Evolutionary conservation across 495 filamentous ascomycete genomes (phyloP).

Genomic region (Penicillium odoratum): DNA sequence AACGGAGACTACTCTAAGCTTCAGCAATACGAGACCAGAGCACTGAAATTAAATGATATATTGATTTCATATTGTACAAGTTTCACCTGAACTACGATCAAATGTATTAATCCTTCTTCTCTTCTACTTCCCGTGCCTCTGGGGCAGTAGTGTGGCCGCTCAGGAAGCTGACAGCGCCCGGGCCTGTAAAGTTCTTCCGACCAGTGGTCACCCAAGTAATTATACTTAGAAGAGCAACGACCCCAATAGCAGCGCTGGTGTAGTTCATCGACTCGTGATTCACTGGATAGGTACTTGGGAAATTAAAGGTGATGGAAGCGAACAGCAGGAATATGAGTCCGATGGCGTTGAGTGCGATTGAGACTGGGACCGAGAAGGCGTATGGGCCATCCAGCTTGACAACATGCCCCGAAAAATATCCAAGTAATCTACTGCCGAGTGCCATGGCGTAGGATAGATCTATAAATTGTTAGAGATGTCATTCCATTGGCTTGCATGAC

Average conservation of each 20-base stretch:
- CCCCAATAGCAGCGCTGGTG: constrained; percentile 55
- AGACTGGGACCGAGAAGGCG: constrained; percentile 36
- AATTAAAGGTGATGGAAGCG: constrained; percentile 58
- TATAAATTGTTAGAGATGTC: constrained; percentile 23
- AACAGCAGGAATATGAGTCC: constrained; percentile 56
- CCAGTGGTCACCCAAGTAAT: constrained; percentile 57
- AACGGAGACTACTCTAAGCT: too few relatives aligned
- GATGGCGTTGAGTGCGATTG: constrained; percentile 49
- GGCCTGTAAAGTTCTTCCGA: constrained; percentile 52
- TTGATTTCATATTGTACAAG: background rate
- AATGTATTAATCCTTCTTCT: background rate
- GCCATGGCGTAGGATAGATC: constrained; percentile 61
- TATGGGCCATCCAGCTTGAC: constrained; percentile 40
- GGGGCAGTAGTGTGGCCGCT: constrained; percentile 14
- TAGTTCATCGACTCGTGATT: constrained; percentile 58
- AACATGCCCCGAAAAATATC: constrained; percentile 45
- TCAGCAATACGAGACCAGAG: too few relatives aligned
- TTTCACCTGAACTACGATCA: background rate
- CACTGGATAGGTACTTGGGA: constrained; percentile 52
- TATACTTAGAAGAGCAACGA: constrained; percentile 50
- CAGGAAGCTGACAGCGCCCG: constrained; percentile 29
- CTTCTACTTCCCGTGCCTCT: background rate
- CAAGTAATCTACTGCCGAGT: constrained; percentile 51
- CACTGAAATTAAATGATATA: too few relatives aligned
- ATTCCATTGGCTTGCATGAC: constrained; percentile 9